Base-by-base conservation (phyloP, 805 yeast species). In the Candida taoyuanica region DNA sequence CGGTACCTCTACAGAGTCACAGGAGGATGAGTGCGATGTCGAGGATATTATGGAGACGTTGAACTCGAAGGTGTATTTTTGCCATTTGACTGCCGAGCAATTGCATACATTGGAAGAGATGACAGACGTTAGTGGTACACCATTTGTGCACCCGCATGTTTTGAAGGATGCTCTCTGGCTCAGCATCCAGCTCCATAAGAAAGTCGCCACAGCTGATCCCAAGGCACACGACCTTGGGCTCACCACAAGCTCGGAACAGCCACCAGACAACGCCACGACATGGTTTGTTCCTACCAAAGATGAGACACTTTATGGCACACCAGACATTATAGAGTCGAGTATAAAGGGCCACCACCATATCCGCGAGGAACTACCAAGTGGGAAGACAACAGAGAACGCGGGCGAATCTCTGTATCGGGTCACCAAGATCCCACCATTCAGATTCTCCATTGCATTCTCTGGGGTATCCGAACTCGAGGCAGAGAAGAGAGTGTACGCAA, bases 371-470 rank as follows among this genome's bases (percentile, higher is more conserved):
- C n/a, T 39, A 6, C 46, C 48, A 1, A 39, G 34, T 33, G 54
- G 49, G 4, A 52, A 50, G 34, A 46, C 49, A 1, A 48, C 53
- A 4, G 53, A 53, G 29, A 46, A 47, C 19, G 39, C 37, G 11
- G 34, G 39, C 2, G 36, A 48, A 7, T 24, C 33, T 3, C 30
- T 44, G 7, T 64, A 57, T 39, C 58, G 52, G 15, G 62, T 70
- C 59, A 62, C 79, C 0, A 59, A 61, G 27, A 63, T 65, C 29
- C 81, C 80, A 5, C 80, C 81, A 1, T 74, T 70, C 48, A 53
- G 81, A 38, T 73, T 74, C 48, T 69, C 78, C 0, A 65, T 74
- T 34, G 71, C 75, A 4, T 75, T 75, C 53, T 63, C 69, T 7
- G 65, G 71, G 36, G 66, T 75, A 3, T 65, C 72, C 3, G 65